These are phyloP conservation scores for Phytophthora pistaciae DNA, from an alignment of 352 stramenopile species.

Conservation along the genomic window DNA sequence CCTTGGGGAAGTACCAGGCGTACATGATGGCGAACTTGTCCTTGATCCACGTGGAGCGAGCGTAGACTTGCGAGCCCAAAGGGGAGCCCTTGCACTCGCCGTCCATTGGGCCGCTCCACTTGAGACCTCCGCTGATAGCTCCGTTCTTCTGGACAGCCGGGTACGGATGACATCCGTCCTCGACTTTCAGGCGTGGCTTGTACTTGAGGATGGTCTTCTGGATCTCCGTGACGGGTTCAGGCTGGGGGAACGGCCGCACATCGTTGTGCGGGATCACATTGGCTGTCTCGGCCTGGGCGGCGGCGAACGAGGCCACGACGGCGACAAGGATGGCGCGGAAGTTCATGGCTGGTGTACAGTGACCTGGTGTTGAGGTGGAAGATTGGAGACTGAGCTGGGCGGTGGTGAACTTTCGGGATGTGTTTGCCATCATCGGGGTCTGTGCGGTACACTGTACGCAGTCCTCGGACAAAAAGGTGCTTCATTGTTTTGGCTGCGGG, in stretches of 20 bases:
- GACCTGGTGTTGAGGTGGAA: no score
- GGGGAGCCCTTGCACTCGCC: conserved; percentile 20
- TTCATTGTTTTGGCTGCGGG: no score
- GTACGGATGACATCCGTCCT: conserved; percentile 26
- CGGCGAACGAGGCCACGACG: conserved; percentile 8
- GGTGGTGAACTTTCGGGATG: no score
- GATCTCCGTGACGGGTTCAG: conserved; percentile 2
- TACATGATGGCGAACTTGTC: conserved; percentile 31
- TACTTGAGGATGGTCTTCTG: conserved; percentile 25
- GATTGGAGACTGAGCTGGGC: no score
- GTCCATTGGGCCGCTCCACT: conserved; percentile 32
- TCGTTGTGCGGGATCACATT: conserved; percentile 6
- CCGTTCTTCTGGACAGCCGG: conserved; percentile 36
- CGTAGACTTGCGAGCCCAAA: conserved; percentile 33
- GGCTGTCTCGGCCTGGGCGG: neutral
- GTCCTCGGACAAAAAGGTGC: no score
- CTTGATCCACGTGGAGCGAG: conserved; percentile 18
- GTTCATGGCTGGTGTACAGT: neutral
- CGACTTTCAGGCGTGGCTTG: conserved; percentile 18
- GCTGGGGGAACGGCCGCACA: conserved; percentile 9
- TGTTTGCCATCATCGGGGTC: no score
- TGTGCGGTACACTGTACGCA: no score
- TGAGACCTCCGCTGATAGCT: conserved; percentile 37
- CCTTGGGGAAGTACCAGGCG: conserved; percentile 52
- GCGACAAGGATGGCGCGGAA: conserved; percentile 17